These are phyloP conservation scores for Fusarium torreyae DNA, from an alignment of 2,329 filamentous ascomycete species.

Conservation along the genomic window DNA sequence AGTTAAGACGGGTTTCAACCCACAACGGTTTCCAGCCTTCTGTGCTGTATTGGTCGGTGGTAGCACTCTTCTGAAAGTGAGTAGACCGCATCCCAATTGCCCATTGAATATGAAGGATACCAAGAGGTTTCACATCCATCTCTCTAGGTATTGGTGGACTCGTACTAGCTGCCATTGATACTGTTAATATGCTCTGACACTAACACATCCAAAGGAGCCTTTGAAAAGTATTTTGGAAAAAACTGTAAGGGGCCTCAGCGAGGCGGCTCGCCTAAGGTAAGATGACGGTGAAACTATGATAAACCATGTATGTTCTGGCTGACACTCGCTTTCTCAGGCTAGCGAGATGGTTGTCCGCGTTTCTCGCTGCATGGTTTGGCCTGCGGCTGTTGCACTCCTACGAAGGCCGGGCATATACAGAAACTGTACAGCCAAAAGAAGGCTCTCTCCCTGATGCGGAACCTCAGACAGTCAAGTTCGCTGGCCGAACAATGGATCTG, in stretches of 20 bases:
- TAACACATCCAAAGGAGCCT: slow-evolving; percentile 48
- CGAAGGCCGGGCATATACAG: slow-evolving; percentile 61
- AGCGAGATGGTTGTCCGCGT: slow-evolving; percentile 71
- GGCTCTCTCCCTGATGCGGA: slow-evolving; percentile 48
- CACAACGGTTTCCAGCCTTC: slow-evolving; percentile 73
- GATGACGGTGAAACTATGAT: slow-evolving; percentile 11
- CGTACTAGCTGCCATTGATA: neutral
- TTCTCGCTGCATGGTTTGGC: slow-evolving; percentile 71
- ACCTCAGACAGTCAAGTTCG: slow-evolving; percentile 56
- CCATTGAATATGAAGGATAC: neutral
- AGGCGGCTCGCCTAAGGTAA: slow-evolving; percentile 50
- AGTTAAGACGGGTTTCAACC: slow-evolving; percentile 66
- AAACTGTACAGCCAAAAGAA: slow-evolving; percentile 54
- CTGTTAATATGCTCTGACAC: slow-evolving; percentile 15
- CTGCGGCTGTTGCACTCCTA: slow-evolving; percentile 72
- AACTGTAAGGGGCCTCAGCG: slow-evolving; percentile 43
- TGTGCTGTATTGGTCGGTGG: slow-evolving; percentile 74
- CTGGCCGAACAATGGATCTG: slow-evolving; percentile 84
- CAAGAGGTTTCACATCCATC: neutral
- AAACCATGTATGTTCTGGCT: slow-evolving; percentile 19
- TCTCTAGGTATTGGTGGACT: neutral
- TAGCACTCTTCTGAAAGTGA: slow-evolving; percentile 72
- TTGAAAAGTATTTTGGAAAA: slow-evolving; percentile 51
- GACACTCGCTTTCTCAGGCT: slow-evolving; percentile 58
- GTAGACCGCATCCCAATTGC: slow-evolving; percentile 33